These are phyloP conservation scores for Quercus wislizeni DNA, from an alignment of 306 rosid genomes.

Conservation along the genomic window DNA sequence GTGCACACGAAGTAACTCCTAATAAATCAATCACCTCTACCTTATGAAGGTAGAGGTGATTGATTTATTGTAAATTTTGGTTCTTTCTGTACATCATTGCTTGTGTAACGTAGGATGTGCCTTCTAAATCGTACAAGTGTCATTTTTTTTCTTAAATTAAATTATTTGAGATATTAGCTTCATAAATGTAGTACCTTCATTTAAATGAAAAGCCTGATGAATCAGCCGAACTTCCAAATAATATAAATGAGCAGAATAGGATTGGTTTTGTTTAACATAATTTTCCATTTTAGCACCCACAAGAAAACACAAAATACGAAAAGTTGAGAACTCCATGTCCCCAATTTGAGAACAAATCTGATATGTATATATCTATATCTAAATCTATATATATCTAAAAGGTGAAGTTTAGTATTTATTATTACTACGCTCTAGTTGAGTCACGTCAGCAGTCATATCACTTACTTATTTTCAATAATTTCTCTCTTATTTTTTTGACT, in stretches of 20 bases:
- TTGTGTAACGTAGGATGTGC: background rate
- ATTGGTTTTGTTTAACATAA: background rate
- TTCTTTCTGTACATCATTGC: background rate
- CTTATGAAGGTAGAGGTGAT: background rate
- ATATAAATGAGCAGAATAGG: background rate
- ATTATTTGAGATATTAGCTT: background rate
- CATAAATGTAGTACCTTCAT: background rate
- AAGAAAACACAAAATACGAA: background rate
- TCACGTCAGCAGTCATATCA: accelerated
- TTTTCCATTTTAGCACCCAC: background rate
- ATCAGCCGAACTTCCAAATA: background rate
- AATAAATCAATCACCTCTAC: background rate
- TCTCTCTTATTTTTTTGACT: too few species aligned
- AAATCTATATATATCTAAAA: too few species aligned
- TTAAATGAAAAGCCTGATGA: background rate
- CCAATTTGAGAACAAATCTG: background rate
- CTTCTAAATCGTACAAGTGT: background rate
- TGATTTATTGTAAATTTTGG: background rate
- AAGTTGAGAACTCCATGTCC: background rate
- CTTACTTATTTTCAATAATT: too few species aligned
- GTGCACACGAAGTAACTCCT: conserved; percentile 4
- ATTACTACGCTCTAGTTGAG: accelerated
- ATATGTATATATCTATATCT: too few species aligned
- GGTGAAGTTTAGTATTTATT: too few species aligned
- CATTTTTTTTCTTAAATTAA: background rate